Conservation (phyloP, 306 rosid species). For the barrel medic (Medicago truncatula) region MtrunA17r5.0-ANR NC_053048.1:5343501-5344000, state of each 20-base stretch:
- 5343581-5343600: no score
- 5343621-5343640: no score
- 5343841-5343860: slow-evolving; percentile 35
- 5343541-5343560: no score
- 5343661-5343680: background rate
- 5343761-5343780: slow-evolving; percentile 38
- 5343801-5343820: slow-evolving; percentile 45
- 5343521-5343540: no score
- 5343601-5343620: no score
- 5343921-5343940: slow-evolving; percentile 47
- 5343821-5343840: slow-evolving; percentile 51
- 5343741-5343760: background rate
- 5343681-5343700: background rate
- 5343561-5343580: no score
- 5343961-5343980: slow-evolving; percentile 57
- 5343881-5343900: slow-evolving; percentile 66
- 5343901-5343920: slow-evolving; percentile 42
- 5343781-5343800: slow-evolving; percentile 46
- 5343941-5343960: slow-evolving; percentile 65
- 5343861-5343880: background rate
- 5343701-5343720: background rate
- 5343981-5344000: background rate
- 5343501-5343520: no score
- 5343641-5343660: no score
- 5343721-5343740: background rate